Percentiles rank a stretch among this genome's conserved stretches.
phyloP scores from a whole-genome alignment of 345 rosid species.

The Viola odorata region DNA sequence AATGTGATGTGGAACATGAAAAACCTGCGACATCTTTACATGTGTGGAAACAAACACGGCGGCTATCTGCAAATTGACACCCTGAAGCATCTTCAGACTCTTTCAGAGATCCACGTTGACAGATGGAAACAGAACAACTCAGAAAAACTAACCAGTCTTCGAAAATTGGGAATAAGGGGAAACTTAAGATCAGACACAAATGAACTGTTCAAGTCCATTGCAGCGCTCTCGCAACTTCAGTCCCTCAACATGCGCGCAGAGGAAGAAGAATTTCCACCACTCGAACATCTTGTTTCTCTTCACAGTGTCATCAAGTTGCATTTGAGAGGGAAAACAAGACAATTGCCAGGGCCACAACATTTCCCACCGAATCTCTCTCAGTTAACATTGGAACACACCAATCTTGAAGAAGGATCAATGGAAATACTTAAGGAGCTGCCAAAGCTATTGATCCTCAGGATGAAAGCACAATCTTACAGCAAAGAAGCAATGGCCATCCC shows the following conservation, averaged over 20 bases:
- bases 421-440: slow-evolving; percentile 11
- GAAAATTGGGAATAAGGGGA: slow-evolving; percentile 22
- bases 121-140: slow-evolving; percentile 19
- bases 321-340: slow-evolving; percentile 1
- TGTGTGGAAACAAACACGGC: slow-evolving; percentile 3
- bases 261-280: background rate
- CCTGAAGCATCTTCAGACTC: slow-evolving; percentile 17
- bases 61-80: slow-evolving; percentile 17
- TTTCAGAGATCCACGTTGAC: slow-evolving; percentile 13
- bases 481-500: slow-evolving; percentile 8
- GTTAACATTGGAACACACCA: slow-evolving; percentile 13
- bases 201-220: slow-evolving; percentile 12
- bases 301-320: slow-evolving; percentile 14
- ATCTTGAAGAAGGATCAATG: slow-evolving; percentile 11
- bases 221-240: slow-evolving; percentile 11
- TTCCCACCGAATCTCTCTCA: slow-evolving; percentile 20
- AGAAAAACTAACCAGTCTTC: slow-evolving; percentile 9
- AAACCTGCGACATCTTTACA: slow-evolving; percentile 5
- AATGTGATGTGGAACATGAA: too few relatives aligned
- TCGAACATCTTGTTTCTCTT: background rate
- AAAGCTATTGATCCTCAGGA: slow-evolving; percentile 9
- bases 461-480: slow-evolving; percentile 9
- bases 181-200: slow-evolving; percentile 3
- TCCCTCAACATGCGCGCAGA: slow-evolving; percentile 4
- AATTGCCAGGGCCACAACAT: background rate